Percentiles rank a stretch among this genome's conserved stretches.
Conservation (phyloP, 2,329 filamentous ascomycete species). For the Chrysoporthe deuterocubensis region DNA sequence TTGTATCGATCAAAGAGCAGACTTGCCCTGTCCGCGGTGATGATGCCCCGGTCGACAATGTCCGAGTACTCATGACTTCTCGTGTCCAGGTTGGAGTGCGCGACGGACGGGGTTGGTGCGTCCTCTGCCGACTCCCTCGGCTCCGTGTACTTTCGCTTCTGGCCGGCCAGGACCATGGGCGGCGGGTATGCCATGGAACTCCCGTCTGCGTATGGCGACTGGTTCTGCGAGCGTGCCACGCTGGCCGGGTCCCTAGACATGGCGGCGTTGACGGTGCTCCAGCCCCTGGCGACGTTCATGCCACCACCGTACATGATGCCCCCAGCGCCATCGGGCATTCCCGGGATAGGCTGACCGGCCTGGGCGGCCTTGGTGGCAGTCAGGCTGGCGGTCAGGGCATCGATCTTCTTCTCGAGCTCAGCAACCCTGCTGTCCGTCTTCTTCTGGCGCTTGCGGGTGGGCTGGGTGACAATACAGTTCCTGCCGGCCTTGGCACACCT, state of each 20-base stretch:
- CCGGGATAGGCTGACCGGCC: conserved; percentile 10
- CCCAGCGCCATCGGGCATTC: conserved; percentile 21
- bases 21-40: conserved; percentile 59
- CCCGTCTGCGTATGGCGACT: conserved; percentile 22
- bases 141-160: conserved; percentile 46
- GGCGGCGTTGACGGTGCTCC: conserved; percentile 20
- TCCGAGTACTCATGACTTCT: conserved; percentile 45
- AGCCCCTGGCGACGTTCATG: conserved; percentile 18
- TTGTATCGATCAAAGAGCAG: conserved; percentile 63
- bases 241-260: conserved; percentile 12
- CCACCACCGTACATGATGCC: conserved; percentile 25
- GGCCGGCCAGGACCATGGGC: conserved; percentile 40
- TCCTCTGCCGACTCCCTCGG: conserved; percentile 29
- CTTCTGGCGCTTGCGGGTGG: conserved; percentile 79
- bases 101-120: conserved; percentile 17
- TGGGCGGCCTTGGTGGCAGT: conserved; percentile 54
- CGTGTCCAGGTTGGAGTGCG: conserved; percentile 30
- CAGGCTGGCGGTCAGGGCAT: conserved; percentile 80
- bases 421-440: conserved; percentile 89
- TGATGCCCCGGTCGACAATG: conserved; percentile 61
- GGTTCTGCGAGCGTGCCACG: conserved; percentile 24
- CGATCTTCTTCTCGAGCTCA: conserved; percentile 91
- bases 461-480: conserved; percentile 76
- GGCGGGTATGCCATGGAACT: conserved; percentile 27
- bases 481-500: conserved; percentile 82